These are phyloP conservation scores for Aquilaria malaccensis DNA, from an alignment of 345 rosid genomes.

Conservation along the genomic window DNA sequence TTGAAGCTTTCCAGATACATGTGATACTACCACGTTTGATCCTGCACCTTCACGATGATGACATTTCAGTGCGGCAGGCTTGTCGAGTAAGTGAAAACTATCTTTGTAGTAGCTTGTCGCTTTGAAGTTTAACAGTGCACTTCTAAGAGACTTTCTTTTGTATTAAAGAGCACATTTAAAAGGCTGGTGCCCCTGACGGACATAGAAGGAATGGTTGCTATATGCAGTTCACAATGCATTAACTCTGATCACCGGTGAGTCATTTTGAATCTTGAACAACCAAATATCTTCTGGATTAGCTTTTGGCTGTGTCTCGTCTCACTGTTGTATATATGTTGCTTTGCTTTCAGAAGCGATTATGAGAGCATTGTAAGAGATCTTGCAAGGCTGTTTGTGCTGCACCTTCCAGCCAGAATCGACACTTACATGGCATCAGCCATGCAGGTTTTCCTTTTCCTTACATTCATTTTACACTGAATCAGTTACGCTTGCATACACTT, in stretches of 20 bases:
- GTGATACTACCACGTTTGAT: slow-evolving; percentile 74
- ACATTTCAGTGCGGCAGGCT: slow-evolving; percentile 69
- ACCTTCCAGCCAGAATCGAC: slow-evolving; percentile 60
- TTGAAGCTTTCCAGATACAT: slow-evolving; percentile 49
- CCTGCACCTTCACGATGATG: slow-evolving; percentile 76
- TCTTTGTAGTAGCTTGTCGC: background rate
- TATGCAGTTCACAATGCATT: slow-evolving; percentile 48
- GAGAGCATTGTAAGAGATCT: slow-evolving; percentile 77
- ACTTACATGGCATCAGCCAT: slow-evolving; percentile 72
- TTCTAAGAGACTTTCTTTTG: slow-evolving; percentile 15
- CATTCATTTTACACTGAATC: background rate
- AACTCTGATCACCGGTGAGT: slow-evolving; percentile 74
- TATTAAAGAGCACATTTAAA: slow-evolving; percentile 61
- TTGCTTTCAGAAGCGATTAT: slow-evolving; percentile 54
- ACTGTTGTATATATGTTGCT: slow-evolving; percentile 7
- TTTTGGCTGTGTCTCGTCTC: background rate
- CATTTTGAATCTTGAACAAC: slow-evolving; percentile 1
- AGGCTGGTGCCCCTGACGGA: slow-evolving; percentile 59
- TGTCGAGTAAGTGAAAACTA: slow-evolving; percentile 56
- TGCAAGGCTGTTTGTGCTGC: slow-evolving; percentile 50
- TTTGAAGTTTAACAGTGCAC: slow-evolving; percentile 5
- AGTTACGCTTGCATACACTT: background rate
- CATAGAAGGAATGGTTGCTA: slow-evolving; percentile 41
- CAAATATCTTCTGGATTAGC: slow-evolving; percentile 3
- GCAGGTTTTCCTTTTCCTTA: slow-evolving; percentile 50